Evolutionary conservation across 139 green algal genomes (phyloP).

Genomic region (Micractinium conductrix): DNA sequence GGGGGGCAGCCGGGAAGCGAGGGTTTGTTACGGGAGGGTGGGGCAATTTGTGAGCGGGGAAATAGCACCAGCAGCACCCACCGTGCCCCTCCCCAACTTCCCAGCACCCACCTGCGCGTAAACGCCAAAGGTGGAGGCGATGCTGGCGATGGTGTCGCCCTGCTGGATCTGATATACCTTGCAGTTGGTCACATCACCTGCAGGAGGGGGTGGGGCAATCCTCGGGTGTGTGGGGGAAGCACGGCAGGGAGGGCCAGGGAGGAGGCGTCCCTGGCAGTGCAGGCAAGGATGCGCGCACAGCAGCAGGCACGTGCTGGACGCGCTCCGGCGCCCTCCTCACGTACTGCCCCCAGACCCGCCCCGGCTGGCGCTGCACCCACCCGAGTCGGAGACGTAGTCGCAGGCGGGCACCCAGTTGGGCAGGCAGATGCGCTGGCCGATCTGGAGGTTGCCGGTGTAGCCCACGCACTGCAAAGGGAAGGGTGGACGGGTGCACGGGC

Average conservation of each 20-base stretch:
- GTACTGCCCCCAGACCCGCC: background rate
- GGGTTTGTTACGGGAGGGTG: background rate
- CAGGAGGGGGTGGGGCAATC: no score
- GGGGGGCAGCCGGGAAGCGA: background rate
- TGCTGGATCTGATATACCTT: conserved; percentile 36
- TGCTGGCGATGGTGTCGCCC: conserved; percentile 38
- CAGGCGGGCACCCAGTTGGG: conserved; percentile 30
- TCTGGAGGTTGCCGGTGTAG: conserved; percentile 17
- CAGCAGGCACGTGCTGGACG: background rate
- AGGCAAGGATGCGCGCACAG: background rate
- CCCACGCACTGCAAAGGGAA: conserved; percentile 38
- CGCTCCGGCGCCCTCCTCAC: background rate
- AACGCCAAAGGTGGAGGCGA: conserved; percentile 36
- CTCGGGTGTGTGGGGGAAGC: no score
- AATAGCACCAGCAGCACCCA: no score
- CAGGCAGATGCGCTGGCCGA: conserved; percentile 39
- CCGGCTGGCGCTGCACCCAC: no score
- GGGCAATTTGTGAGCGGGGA: no score
- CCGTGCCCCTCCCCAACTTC: no score
- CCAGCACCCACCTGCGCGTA: background rate
- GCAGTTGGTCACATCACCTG: conserved; percentile 12
- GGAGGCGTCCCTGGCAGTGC: background rate
- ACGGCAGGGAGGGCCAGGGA: background rate
- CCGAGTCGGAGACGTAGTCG: background rate
- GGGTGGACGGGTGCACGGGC: no score